phyloP scores from a whole-genome alignment of 2,329 filamentous ascomycete species.

The Microthyrium microscopicum region DNA sequence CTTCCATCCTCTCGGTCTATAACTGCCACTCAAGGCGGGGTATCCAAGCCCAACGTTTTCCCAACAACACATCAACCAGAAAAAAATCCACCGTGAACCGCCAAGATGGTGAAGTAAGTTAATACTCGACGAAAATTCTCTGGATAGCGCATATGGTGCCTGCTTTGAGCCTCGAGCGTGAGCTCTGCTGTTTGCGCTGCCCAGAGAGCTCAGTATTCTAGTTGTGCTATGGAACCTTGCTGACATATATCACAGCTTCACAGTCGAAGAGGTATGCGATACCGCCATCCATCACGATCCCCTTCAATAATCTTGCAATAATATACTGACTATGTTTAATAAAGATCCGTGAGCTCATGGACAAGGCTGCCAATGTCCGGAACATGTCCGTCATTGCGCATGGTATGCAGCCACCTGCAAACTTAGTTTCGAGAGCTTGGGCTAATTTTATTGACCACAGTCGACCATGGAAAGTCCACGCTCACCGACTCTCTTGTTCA shows the following conservation, averaged over 20 bases:
- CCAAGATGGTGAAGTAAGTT: slow-evolving; percentile 99
- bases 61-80: slow-evolving; percentile 12
- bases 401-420: slow-evolving; percentile 38
- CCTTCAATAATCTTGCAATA: neutral
- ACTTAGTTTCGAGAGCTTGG: too few species aligned
- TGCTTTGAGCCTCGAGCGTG: neutral
- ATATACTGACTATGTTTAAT: slow-evolving; percentile 13
- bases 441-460: too few species aligned
- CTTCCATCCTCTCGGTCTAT: too few species aligned
- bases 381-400: slow-evolving; percentile 99
- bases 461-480: slow-evolving; percentile 99
- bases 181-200: neutral
- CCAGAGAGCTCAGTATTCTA: neutral
- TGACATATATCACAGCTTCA: slow-evolving; percentile 53
- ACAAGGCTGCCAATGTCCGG: slow-evolving; percentile 59
- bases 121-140: neutral
- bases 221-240: slow-evolving; percentile 8
- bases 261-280: slow-evolving; percentile 64
- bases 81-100: slow-evolving; percentile 42
- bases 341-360: slow-evolving; percentile 60
- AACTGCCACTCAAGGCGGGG: slow-evolving; percentile 16
- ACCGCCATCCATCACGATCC: neutral
- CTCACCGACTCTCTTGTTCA: slow-evolving; percentile 98
- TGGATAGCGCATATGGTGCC: neutral
- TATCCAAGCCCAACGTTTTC: slow-evolving; percentile 10